Base-by-base conservation (phyloP, 352 stramenopile genomes). In the Blastocystis sp. region DNA sequence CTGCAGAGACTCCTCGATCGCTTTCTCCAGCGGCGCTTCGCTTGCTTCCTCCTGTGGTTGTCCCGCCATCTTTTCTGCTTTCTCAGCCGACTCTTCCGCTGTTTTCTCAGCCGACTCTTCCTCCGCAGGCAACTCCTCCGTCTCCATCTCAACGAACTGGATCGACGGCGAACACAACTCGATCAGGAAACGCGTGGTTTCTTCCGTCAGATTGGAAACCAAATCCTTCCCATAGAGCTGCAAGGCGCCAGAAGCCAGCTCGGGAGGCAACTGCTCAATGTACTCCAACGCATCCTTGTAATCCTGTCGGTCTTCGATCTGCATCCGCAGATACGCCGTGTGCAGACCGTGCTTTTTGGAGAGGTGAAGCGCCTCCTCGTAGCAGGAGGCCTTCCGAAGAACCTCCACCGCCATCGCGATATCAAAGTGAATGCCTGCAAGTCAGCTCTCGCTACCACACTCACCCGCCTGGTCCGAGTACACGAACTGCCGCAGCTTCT, bases 401-500 rank as follows among this genome's bases (percentile, higher is more conserved):
- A 96, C 93, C 14, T 91, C 94, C 27, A 97, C 93, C 1, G 93
- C 93, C n/a, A 92, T 95, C 84, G 94, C 91, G 11, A 96, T 90
- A 78, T 96, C 92, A 65, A 96, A 95, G 76, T 92, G 93, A 46
- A 94, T 86, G 14, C 91, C 86, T 11, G 94, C 91, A 9, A 4
- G 21, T 79, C 9, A 72, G 1, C 7, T 3, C 16, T 4, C 14
- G 3, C 21, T 27, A 0, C 2, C 27, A 4, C 4, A 9, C 61
- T 1, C 42, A 72, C 61, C 61, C 9, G 69, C 69, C 24, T 81
- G 69, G 38, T 95, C 92, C 32, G 94, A 84, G 54, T 95, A 91
- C 84, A 96, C 94, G 67, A 96, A 96, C 75, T 92, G 92, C 87
- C 95, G 92, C 38, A 96, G 89, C 72, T 96, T 96, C 78, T 95